A percentile compares a stretch with the other conserved stretches of the same genome.
Evolutionary conservation across 495 filamentous ascomycete species (phyloP).

Genomic region (Penicillium bialowiezense): DNA sequence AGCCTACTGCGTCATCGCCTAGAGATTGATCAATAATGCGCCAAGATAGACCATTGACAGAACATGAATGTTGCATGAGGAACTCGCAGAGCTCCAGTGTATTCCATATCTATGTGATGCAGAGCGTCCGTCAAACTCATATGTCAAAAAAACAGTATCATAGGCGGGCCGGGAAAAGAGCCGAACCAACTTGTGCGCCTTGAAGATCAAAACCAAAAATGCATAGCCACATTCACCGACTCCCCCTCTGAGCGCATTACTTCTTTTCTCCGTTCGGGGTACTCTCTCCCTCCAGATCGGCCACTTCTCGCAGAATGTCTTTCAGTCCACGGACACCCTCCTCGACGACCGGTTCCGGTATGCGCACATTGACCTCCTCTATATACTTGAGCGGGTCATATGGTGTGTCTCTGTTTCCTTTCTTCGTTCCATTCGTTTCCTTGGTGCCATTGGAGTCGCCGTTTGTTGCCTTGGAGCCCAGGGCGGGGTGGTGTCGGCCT

Average conservation of each 20-base stretch:
- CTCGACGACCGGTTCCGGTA: conserved; percentile 41
- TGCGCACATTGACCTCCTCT: conserved; percentile 40
- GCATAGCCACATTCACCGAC: conserved; percentile 13
- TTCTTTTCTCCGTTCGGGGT: conserved; percentile 30
- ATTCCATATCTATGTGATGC: conserved; percentile 25
- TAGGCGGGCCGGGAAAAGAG: conserved; percentile 13
- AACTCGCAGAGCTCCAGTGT: conserved; percentile 4
- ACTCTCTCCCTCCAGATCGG: conserved; percentile 44
- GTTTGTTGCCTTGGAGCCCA: conserved; percentile 21
- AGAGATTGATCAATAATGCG: too few species aligned
- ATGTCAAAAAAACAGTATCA: conserved; percentile 16
- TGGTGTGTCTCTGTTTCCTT: conserved; percentile 16
- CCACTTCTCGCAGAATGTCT: conserved; percentile 48
- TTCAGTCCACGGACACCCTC: conserved; percentile 46
- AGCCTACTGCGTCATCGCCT: too few species aligned
- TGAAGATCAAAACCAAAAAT: conserved; percentile 15
- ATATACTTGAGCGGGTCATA: conserved; percentile 30
- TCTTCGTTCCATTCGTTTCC: conserved; percentile 25
- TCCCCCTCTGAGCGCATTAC: conserved; percentile 5
- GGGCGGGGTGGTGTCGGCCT: conserved; percentile 31
- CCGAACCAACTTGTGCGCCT: conserved; percentile 20
- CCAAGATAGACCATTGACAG: too few species aligned
- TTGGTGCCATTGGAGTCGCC: conserved; percentile 22
- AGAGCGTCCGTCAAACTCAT: conserved; percentile 13
- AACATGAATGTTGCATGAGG: not conserved